A percentile compares a stretch with the other conserved stretches of the same genome.
These are phyloP conservation scores for Candida verbasci DNA, from an alignment of 805 yeast species.

Conservation along the genomic window DNA sequence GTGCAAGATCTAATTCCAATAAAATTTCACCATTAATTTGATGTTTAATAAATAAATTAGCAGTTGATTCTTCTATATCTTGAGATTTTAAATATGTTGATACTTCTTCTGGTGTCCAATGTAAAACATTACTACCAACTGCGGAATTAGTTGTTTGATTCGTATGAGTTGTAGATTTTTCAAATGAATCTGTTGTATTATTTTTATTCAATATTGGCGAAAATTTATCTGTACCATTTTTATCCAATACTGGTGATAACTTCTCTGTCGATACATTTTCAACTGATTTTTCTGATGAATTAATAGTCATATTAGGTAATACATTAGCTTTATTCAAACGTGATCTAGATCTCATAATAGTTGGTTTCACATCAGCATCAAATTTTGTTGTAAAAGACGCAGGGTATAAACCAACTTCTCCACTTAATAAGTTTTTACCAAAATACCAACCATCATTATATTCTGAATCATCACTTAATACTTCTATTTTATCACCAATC, in stretches of 20 bases:
- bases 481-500: constrained; percentile 83
- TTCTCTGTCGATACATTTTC: not conserved
- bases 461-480: constrained; percentile 87
- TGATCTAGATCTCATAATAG: constrained; percentile 46
- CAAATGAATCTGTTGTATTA: too few species aligned
- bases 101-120: constrained; percentile 88
- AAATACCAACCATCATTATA: constrained; percentile 97
- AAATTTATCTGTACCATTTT: too few species aligned
- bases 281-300: not conserved
- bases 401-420: constrained; percentile 85
- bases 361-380: constrained; percentile 11
- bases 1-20: constrained; percentile 78
- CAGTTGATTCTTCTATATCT: constrained; percentile 72
- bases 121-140: constrained; percentile 33
- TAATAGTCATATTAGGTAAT: constrained; percentile 3
- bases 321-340: constrained; percentile 30
- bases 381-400: constrained; percentile 62
- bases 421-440: constrained; percentile 72
- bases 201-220: too few species aligned
- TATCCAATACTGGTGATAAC: not conserved
- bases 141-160: not conserved
- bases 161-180: not conserved
- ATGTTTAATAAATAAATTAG: constrained; percentile 79
- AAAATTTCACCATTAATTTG: constrained; percentile 85
- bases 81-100: constrained; percentile 65